These are phyloP conservation scores for Psilocybe cubensis DNA, from an alignment of 768 basidiomycete genomes.

Conservation along the genomic window DNA sequence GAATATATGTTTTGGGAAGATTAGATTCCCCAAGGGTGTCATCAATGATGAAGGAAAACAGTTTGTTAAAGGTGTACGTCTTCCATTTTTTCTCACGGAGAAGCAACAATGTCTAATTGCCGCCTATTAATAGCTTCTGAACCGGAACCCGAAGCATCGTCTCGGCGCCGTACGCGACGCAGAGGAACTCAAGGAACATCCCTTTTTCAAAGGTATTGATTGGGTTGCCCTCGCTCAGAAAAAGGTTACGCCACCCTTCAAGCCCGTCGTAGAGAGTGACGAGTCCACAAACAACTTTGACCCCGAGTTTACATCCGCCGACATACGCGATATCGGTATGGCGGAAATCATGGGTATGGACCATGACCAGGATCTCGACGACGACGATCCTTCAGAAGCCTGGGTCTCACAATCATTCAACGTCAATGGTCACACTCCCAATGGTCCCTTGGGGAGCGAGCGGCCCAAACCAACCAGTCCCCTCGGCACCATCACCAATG, in stretches of 20 bases:
- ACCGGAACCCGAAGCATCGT: constrained; percentile 97
- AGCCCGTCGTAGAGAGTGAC: constrained; percentile 96
- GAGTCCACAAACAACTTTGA: constrained; percentile 99
- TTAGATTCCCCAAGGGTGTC: constrained; percentile 95
- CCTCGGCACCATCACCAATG: constrained; percentile 23
- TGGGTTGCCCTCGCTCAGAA: constrained; percentile 88
- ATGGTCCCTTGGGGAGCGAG: constrained; percentile 79
- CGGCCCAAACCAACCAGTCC: constrained; percentile 14
- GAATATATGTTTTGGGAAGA: constrained; percentile 98
- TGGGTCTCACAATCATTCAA: constrained; percentile 61
- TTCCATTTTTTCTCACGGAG: background rate
- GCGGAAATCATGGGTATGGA: constrained; percentile 21
- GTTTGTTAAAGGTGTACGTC: constrained; percentile 95
- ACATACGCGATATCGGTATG: constrained; percentile 73
- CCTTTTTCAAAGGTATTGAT: constrained; percentile 92
- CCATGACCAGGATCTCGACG: constrained; percentile 20
- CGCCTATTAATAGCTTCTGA: constrained; percentile 72
- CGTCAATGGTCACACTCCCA: constrained; percentile 57
- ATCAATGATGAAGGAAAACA: constrained; percentile 98
- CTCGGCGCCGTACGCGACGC: constrained; percentile 91
- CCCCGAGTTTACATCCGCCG: constrained; percentile 95
- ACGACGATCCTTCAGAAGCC: constrained; percentile 70
- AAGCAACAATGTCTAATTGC: constrained; percentile 5
- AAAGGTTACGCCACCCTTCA: constrained; percentile 96
- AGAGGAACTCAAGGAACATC: constrained; percentile 92